These are phyloP conservation scores for Pezicula radicicola DNA, from an alignment of 2,329 filamentous ascomycete species.

Conservation along the genomic window DNA sequence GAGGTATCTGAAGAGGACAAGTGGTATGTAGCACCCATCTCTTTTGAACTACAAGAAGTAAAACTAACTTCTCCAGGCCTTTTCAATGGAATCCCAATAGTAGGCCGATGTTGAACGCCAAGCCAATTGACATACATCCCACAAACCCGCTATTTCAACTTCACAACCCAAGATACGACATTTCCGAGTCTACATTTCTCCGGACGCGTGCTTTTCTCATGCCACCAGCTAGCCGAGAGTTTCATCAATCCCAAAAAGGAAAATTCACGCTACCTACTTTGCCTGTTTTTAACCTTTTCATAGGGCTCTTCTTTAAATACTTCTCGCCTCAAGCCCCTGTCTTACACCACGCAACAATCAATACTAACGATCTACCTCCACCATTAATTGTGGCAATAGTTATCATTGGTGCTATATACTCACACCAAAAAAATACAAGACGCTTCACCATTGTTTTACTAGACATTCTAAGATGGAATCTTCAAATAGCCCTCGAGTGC, in stretches of 20 bases:
- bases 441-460: conserved; percentile 20
- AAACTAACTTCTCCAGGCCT: conserved; percentile 5
- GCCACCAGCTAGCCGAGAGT: conserved; percentile 9
- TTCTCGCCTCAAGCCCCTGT: conserved; percentile 23
- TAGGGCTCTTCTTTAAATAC: conserved; percentile 20
- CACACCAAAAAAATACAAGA: conserved; percentile 17
- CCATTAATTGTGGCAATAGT: conserved; percentile 20
- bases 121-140: conserved; percentile 12
- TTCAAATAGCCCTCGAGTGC: conserved; percentile 15
- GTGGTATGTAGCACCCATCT: neutral
- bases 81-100: conserved; percentile 18
- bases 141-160: conserved; percentile 12
- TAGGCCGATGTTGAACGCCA: conserved; percentile 12
- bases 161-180: conserved; percentile 19
- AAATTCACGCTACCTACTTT: conserved; percentile 17
- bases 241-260: conserved; percentile 6
- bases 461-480: conserved; percentile 20
- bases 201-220: conserved; percentile 11
- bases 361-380: conserved; percentile 19
- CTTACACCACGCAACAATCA: conserved; percentile 20
- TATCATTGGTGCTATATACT: conserved; percentile 20
- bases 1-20: conserved; percentile 18
- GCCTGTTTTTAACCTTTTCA: conserved; percentile 19
- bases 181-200: conserved; percentile 15
- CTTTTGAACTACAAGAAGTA: too few relatives aligned